Evolutionary conservation across 2,329 filamentous ascomycete genomes (phyloP).

Genomic region (Pyrenophora graminea): DNA sequence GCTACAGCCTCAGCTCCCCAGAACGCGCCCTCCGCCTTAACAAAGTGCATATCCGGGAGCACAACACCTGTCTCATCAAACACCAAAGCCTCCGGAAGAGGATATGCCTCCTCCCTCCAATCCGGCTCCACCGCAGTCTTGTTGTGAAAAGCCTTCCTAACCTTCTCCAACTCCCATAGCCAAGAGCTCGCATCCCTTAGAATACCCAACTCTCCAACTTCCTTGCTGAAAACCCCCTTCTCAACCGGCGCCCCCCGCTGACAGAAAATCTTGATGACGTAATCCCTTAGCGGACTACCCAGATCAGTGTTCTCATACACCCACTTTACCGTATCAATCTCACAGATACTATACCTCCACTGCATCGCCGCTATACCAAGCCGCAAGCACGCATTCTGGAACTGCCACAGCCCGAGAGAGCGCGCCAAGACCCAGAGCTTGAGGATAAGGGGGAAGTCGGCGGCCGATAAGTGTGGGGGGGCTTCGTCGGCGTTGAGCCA

Average conservation of each 20-base stretch:
- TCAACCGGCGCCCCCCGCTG: not conserved
- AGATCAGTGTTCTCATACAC: conserved; percentile 7
- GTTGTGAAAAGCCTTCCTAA: not conserved
- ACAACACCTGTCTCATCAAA: conserved; percentile 5
- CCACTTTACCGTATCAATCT: conserved; percentile 1
- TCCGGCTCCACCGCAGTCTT: not conserved
- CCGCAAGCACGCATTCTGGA: conserved; percentile 10
- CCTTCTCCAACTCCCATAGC: not conserved
- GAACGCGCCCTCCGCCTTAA: not conserved
- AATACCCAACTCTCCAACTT: not conserved
- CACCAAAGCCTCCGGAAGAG: conserved; percentile 10
- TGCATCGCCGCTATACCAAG: conserved; percentile 16
- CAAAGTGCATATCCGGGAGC: conserved; percentile 12
- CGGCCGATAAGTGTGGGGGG: no score
- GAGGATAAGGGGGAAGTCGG: not conserved
- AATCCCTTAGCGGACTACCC: not conserved
- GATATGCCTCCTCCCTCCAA: not conserved
- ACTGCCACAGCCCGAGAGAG: conserved; percentile 9
- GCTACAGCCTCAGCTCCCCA: no score
- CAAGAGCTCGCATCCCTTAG: not conserved
- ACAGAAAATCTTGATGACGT: conserved; percentile 1
- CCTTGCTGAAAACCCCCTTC: not conserved
- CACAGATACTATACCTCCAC: not conserved
- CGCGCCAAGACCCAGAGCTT: not conserved
- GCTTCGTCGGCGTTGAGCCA: no score